These are phyloP conservation scores for Scheffersomyces stambukii DNA, from an alignment of 1,139 yeast genomes.

Conservation along the genomic window DNA sequence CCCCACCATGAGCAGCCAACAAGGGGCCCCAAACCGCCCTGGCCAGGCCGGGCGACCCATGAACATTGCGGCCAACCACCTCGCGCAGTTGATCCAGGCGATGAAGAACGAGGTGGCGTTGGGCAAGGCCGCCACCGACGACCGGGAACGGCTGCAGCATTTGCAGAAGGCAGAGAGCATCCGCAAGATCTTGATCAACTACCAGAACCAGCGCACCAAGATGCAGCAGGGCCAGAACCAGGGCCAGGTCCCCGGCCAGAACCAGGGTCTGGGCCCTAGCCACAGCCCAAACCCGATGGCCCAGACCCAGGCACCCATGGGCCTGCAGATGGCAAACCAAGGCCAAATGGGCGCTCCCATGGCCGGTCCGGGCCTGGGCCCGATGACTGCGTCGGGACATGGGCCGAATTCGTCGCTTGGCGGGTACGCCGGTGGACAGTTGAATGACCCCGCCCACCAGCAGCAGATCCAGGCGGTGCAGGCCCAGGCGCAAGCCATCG, in stretches of 20 bases:
- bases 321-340: constrained; percentile 1
- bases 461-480: constrained; percentile 9
- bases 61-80: constrained; percentile 50
- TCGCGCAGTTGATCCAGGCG: constrained; percentile 55
- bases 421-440: no score
- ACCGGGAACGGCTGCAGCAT: constrained; percentile 67
- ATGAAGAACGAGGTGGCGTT: constrained; percentile 60
- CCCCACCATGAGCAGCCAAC: no score
- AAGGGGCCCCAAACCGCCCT: no score
- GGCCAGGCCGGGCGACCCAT: constrained; percentile 13
- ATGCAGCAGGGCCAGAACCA: constrained; percentile 12
- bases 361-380: no score
- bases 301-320: no score
- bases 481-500: constrained; percentile 10
- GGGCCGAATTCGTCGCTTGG: no score
- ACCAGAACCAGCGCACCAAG: constrained; percentile 38
- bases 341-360: not conserved
- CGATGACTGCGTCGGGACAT: no score
- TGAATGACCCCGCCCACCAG: constrained; percentile 6
- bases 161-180: constrained; percentile 65
- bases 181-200: constrained; percentile 41
- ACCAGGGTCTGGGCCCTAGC: constrained; percentile 5
- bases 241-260: constrained; percentile 7
- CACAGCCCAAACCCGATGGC: constrained; percentile 9
- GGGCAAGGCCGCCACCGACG: constrained; percentile 53